Base-by-base conservation (phyloP, 495 filamentous ascomycete genomes). In the Haplographium delicatum region DNA sequence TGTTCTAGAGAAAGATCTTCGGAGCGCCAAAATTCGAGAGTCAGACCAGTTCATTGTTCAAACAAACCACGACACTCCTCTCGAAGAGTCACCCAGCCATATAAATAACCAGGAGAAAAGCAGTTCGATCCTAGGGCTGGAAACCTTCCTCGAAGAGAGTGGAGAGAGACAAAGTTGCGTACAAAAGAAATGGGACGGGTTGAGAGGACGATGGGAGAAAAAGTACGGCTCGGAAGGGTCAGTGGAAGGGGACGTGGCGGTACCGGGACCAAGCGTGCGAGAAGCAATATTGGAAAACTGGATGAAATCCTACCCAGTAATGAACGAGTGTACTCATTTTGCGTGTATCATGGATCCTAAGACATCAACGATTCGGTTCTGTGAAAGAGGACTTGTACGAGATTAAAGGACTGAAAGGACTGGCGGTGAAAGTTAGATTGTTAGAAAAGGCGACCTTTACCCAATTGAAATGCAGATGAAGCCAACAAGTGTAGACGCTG, bases 1-100 rank as follows among this genome's bases (percentile, higher is more conserved):
- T 18, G 64, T 75, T 0, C 62, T 85, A 39, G 82, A 84, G 50
- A 84, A 84, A 58, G 82, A 85, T 55, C 62, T 73, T 49, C 30
- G 50, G 4, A 68, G 65, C 0, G 78, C 73, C 5, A 59, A 61
- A 3, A 53, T 72, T 4, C 64, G 65, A 11, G 62, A 60, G 0
- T 68, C 68, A 2, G 42, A 47, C 7, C 61, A 70, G n/a, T 84
- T 83, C 58, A 74, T 83, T 22, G 66, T 75, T 23, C 64, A 66
- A 5, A 79, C 79, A 4, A 84, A 84, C 55, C 72, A 78, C 57
- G 81, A 84, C 53, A 62, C 62, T 11, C 34, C 47, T 19, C 4
- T 26, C 25, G 24, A 13, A 0, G 44, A 44, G 5, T 31, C 54
- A 5, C 27, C 43, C 8, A 27, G 47, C 1, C 38, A 7, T 26